phyloP scores from a whole-genome alignment of 208 protist species.

The Trypanosoma brucei region DNA sequence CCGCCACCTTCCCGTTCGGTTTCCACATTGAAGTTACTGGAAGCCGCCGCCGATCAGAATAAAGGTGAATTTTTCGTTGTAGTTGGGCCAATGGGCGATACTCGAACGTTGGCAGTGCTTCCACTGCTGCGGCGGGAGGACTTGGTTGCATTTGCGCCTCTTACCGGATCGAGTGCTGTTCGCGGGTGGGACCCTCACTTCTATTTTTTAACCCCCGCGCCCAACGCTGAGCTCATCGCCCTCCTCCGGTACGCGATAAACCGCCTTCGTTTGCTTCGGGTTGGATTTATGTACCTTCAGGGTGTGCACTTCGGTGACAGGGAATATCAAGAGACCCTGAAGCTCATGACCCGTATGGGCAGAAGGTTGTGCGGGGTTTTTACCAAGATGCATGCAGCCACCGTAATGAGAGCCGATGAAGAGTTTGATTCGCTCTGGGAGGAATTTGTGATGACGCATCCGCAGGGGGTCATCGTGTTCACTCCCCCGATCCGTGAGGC shows the following conservation, averaged over 20 bases:
- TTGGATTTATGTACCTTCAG: slow-evolving; percentile 9
- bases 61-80: background rate
- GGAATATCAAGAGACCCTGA: slow-evolving; percentile 1
- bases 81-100: background rate
- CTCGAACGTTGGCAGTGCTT: background rate
- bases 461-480: slow-evolving; percentile 1
- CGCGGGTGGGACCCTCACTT: slow-evolving; percentile 1
- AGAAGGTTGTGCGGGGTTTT: background rate
- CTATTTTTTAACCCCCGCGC: slow-evolving; percentile 3
- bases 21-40: background rate
- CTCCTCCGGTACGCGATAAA: slow-evolving; percentile 1
- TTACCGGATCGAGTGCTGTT: background rate
- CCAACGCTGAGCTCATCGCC: background rate
- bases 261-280: background rate
- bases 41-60: background rate
- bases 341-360: slow-evolving; percentile 1
- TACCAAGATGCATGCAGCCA: background rate
- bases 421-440: background rate
- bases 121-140: background rate
- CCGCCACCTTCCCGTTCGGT: background rate
- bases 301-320: background rate
- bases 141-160: slow-evolving; percentile 6
- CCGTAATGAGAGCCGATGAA: no score
- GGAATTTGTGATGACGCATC: background rate
- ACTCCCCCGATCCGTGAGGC: background rate